Evolutionary conservation across 2,329 filamentous ascomycete species (phyloP), one percentile per base, ranked within the genome.

Genomic region (Purpureocillium takamizusanense): DNA sequence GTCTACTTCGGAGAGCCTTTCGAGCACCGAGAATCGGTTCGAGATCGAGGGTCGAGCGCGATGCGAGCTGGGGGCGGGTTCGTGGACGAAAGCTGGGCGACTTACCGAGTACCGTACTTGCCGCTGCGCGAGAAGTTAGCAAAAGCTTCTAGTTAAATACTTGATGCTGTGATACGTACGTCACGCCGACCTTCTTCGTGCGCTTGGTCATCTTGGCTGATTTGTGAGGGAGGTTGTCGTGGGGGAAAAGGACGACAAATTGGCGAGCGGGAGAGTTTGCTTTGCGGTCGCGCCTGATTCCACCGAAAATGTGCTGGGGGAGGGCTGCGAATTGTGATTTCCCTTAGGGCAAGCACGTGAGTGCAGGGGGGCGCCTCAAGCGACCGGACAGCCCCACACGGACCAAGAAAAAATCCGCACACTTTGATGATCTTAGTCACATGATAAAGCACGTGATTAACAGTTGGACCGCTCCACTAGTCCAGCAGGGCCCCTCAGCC

Each of bases 111-210:
- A 79, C 89, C 89, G 75, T 95, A 95, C 82, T 95, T 94, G 74
- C 89, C 61, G 61, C 61, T 65, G 55, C 21, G 40, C 18, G 42
- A 15, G 36, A 33, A 35, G 51, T 63, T 59, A 62, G 53, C 53
- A 54, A 36, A 35, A 44, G 33, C 32, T 30, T 33, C 33, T 33
- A 8, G 3, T 35, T 10, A 16, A 35, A 31, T 36, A 37, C 40
- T 40, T 33, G 7, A 21, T 35, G 14, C 44, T 37, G 15, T 17
- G 27, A 50, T 57, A 66, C 63, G 46, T 60, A 66, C 63, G 90
- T 95, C 70, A 95, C 89, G 70, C 87, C 87, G 81, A 94, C 88
- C 85, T 95, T 94, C 84, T 67, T 94, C 55, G 87, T 94, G 76
- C 87, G 82, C 81, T 92, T 90, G 69, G 86, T 87, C 85, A 92